Evolutionary conservation across 345 rosid species (phyloP), one percentile per base, ranked within the genome.

Genomic region (Acer saccharum): DNA sequence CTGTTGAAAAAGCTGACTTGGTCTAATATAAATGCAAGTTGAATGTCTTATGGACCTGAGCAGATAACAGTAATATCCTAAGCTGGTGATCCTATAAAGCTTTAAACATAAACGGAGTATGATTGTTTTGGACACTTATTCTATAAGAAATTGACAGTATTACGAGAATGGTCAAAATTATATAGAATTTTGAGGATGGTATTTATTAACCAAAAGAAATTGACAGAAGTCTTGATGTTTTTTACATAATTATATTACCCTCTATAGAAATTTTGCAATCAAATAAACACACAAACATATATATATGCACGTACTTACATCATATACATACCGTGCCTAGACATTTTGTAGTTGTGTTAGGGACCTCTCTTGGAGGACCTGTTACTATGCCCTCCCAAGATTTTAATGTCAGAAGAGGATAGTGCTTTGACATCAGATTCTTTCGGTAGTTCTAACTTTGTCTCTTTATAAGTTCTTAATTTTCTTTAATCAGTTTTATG

Each of bases 401-500:
- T 50, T 70, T 50, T 8, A 43, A 50, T 46, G 60, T 20, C 25
- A 39, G 39, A 48, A 69, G n/a, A 48, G 60, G 57, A 46, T 66
- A 50, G 52, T 41, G 16, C 20, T 39, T 18, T 12, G 32, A 27
- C 14, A 39, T 46, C 35, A 21, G 12, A 54, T 16, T 32, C n/a
- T 3, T 71, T 46, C 29, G 4, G 44, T 20, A 54, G 25, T 55
- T 29, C 10, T n/a, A 10, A 29, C 16, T 43, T 43, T 65, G 46
- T 32, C 46, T 39, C 50, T 17, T 35, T 66, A 66, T 18, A 18
- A 39, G 25, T 8, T 66, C 70, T 44, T 68, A 20, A 21, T 46
- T 68, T 68, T n/a, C 2, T 20, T 17, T 11, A 68, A 44, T 68
- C 46, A 65, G 46, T 65, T 65, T 65, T 65, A 65, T 65, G 21